Evolutionary conservation across 176 grass and related monocot genomes (phyloP).

Genomic region (Coix lacrymajobi): DNA sequence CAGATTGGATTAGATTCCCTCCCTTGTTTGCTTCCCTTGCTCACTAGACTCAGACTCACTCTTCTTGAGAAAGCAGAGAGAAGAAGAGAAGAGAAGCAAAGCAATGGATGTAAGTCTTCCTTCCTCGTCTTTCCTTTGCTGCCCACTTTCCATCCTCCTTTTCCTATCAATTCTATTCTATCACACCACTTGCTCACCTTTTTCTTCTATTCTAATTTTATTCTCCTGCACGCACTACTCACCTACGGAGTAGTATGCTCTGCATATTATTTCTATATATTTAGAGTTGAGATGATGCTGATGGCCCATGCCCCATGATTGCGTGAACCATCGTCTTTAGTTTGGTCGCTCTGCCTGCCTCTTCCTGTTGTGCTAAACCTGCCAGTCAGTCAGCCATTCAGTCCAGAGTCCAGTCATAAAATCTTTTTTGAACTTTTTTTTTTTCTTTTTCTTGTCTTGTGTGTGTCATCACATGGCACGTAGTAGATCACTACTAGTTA

Average conservation of each 20-base stretch:
- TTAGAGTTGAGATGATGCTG: not conserved
- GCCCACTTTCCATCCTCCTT: not conserved
- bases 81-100: not conserved
- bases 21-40: too few relatives aligned
- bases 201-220: not conserved
- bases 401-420: too few relatives aligned
- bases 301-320: not conserved
- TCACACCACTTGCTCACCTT: not conserved
- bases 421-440: too few relatives aligned
- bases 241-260: too few relatives aligned
- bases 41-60: too few relatives aligned
- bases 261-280: too few relatives aligned
- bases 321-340: not conserved
- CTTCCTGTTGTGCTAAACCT: not conserved
- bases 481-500: too few relatives aligned
- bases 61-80: too few relatives aligned
- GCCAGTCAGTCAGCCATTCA: not conserved
- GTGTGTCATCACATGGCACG: too few relatives aligned
- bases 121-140: not conserved
- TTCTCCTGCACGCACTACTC: too few relatives aligned
- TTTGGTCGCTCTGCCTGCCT: not conserved
- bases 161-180: not conserved
- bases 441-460: too few relatives aligned
- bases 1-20: not conserved
- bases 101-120: not conserved